A percentile compares a stretch with the other conserved stretches of the same genome.
These are phyloP conservation scores for Aspergillus costaricaensis DNA, from an alignment of 2,329 filamentous ascomycete species.

Conservation along the genomic window DNA sequence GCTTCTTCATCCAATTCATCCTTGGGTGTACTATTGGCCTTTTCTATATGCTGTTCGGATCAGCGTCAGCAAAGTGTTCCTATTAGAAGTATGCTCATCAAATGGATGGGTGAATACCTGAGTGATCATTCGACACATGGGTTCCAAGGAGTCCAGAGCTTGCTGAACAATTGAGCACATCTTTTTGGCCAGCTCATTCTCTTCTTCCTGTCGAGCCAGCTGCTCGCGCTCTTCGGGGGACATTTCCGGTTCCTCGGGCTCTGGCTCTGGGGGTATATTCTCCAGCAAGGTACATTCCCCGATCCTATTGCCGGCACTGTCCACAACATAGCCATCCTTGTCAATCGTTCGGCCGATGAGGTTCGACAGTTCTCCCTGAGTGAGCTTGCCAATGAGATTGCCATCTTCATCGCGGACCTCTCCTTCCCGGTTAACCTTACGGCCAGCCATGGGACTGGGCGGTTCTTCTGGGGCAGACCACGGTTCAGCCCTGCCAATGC, in stretches of 20 bases:
- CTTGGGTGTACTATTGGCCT: constrained; percentile 75
- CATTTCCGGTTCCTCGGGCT: constrained; percentile 20
- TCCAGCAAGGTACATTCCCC: constrained; percentile 63
- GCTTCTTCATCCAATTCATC: constrained; percentile 88
- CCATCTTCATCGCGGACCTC: constrained; percentile 49
- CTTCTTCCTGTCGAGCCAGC: constrained; percentile 63
- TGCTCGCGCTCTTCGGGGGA: constrained; percentile 41
- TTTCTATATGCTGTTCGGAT: constrained; percentile 67
- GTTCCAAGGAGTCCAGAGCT: constrained; percentile 79
- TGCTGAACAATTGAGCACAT: constrained; percentile 73
- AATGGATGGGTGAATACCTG: constrained; percentile 56
- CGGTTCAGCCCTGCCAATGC: constrained; percentile 66
- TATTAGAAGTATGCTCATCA: constrained; percentile 5
- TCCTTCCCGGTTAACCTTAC: constrained; percentile 54
- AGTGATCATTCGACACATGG: constrained; percentile 82
- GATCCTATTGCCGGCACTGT: constrained; percentile 63
- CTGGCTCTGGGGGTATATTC: constrained; percentile 50
- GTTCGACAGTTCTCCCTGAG: constrained; percentile 44
- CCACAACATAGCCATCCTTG: constrained; percentile 55
- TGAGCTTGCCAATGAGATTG: constrained; percentile 49
- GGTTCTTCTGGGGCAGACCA: constrained; percentile 61
- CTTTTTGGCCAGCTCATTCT: constrained; percentile 74
- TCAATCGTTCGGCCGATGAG: constrained; percentile 46
- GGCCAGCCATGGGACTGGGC: constrained; percentile 60
- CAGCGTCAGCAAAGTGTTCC: constrained; percentile 3